Conservation (phyloP, 306 rosid species). For the Quillaja saponaria region DNA sequence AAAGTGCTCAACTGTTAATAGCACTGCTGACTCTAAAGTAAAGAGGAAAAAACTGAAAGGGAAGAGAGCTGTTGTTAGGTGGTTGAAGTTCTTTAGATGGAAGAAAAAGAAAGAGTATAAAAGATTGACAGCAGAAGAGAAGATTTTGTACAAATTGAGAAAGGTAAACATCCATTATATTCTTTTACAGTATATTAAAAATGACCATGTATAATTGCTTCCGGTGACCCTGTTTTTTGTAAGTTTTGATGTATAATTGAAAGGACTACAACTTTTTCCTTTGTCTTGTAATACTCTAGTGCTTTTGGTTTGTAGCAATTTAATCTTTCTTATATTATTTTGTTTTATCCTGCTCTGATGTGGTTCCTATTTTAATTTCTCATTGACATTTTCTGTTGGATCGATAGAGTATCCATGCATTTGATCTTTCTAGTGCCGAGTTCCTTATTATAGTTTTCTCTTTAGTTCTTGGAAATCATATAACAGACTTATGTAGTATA, state of each 20-base stretch:
- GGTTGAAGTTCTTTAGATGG: constrained; percentile 84
- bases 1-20: constrained; percentile 25
- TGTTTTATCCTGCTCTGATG: too few relatives aligned
- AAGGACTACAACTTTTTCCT: neutral
- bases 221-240: neutral
- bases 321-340: too few relatives aligned
- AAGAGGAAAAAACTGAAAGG: constrained; percentile 74
- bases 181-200: neutral
- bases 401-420: too few relatives aligned
- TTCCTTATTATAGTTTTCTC: too few relatives aligned
- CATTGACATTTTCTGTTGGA: too few relatives aligned
- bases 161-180: constrained; percentile 47
- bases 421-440: too few relatives aligned
- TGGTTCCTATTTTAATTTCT: neutral
- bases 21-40: constrained; percentile 36
- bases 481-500: too few relatives aligned
- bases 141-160: constrained; percentile 57
- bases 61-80: constrained; percentile 83
- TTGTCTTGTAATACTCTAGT: constrained; percentile 23
- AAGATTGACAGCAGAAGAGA: constrained; percentile 90
- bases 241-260: too few relatives aligned
- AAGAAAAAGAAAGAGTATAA: constrained; percentile 78
- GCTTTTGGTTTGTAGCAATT: constrained; percentile 18
- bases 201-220: neutral
- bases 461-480: too few relatives aligned